phyloP scores from a whole-genome alignment of 768 basidiomycete species.

The Chlorophyllum brunneum region DNA sequence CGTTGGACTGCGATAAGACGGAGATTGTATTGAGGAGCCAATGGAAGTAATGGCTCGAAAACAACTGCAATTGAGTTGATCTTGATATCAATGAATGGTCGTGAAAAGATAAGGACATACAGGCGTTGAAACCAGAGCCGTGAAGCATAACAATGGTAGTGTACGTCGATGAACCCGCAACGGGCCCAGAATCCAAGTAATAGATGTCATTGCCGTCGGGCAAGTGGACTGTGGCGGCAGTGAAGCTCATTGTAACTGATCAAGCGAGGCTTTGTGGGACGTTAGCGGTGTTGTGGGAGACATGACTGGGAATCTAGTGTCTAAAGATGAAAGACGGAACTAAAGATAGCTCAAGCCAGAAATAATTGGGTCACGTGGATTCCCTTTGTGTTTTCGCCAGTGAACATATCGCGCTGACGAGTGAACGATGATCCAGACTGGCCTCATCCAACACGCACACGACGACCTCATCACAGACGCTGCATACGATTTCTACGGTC shows the following conservation, averaged over 20 bases:
- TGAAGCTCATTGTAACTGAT: not conserved
- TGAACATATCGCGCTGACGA: too few species aligned
- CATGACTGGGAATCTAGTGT: too few species aligned
- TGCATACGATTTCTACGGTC: conserved; percentile 88
- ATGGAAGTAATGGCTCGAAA: conserved; percentile 20
- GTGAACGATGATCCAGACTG: conserved; percentile 80
- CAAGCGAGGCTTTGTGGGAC: not conserved
- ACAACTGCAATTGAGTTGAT: too few species aligned
- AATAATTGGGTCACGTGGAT: too few species aligned
- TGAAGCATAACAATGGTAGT: conserved; percentile 32
- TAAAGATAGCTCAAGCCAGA: too few species aligned
- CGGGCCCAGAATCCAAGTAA: conserved; percentile 32
- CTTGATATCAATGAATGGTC: too few species aligned
- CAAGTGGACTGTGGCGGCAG: conserved; percentile 14
- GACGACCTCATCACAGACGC: conserved; percentile 82
- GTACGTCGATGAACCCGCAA: conserved; percentile 25
- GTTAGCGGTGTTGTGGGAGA: too few species aligned
- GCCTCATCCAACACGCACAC: conserved; percentile 75
- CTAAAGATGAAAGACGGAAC: too few species aligned
- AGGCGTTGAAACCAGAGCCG: conserved; percentile 29
- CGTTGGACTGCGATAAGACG: conserved; percentile 27
- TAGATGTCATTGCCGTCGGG: conserved; percentile 24
- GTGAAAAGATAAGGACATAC: conserved; percentile 19
- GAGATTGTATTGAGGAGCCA: conserved; percentile 22
- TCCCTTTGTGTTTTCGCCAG: too few species aligned